Evolutionary conservation across 1,284 basidiomycete genomes (phyloP).

Genomic region (Earliella scabrosa): DNA sequence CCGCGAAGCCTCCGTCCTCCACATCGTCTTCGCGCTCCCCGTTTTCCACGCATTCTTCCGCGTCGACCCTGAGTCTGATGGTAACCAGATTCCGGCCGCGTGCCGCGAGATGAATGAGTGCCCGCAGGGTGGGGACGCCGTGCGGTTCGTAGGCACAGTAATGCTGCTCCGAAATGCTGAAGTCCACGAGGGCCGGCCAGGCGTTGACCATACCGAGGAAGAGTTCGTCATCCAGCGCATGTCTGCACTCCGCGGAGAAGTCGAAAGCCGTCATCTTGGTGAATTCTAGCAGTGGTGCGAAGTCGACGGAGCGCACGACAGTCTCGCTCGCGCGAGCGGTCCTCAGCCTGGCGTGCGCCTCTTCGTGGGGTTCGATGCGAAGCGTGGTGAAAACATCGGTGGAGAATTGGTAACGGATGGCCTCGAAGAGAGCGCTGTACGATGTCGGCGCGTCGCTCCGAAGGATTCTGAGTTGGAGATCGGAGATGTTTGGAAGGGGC

Average conservation of each 20-base stretch:
- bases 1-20: neutral
- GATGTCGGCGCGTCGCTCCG: neutral
- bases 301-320: neutral
- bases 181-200: neutral
- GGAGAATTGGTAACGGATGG: neutral
- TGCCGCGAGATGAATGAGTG: neutral
- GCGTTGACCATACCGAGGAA: constrained; percentile 5
- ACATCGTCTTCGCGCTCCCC: no score
- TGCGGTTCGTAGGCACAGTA: neutral
- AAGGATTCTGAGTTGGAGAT: neutral
- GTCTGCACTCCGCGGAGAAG: neutral
- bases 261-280: neutral
- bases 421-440: neutral
- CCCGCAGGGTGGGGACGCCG: neutral
- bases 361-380: neutral
- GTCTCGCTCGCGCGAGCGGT: neutral
- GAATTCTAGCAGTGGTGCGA: constrained; percentile 1
- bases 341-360: neutral
- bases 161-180: neutral
- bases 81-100: neutral
- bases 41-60: no score
- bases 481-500: neutral
- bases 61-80: neutral
- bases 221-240: constrained; percentile 2
- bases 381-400: neutral